Conservation (phyloP, 1,284 basidiomycete genomes). For the Volvariella surrecta region DNA sequence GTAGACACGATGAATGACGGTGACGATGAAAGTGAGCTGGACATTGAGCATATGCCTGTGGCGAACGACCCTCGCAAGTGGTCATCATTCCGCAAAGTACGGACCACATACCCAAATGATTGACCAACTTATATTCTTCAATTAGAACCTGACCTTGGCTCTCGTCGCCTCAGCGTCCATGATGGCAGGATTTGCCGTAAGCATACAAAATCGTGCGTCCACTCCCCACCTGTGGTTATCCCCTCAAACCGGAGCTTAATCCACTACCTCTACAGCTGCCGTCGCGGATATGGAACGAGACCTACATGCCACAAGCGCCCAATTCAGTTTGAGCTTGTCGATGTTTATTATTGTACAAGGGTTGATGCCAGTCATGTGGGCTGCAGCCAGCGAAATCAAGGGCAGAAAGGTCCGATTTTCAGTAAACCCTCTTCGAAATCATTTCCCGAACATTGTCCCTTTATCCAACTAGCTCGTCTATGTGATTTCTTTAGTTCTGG, state of each 20-base stretch:
- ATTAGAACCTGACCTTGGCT: constrained; percentile 46
- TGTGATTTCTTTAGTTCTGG: constrained; percentile 50
- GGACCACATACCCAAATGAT: constrained; percentile 27
- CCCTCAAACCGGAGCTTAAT: constrained; percentile 62
- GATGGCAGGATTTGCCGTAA: constrained; percentile 61
- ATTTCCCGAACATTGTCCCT: too few relatives aligned
- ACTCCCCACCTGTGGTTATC: constrained; percentile 59
- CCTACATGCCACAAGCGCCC: constrained; percentile 53
- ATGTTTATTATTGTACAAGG: constrained; percentile 81
- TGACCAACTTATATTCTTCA: constrained; percentile 46
- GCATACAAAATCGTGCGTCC: constrained; percentile 64
- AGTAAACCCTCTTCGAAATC: too few relatives aligned
- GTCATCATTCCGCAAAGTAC: constrained; percentile 59
- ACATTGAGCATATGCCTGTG: constrained; percentile 44
- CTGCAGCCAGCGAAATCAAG: constrained; percentile 67
- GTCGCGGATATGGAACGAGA: constrained; percentile 60
- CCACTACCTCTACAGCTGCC: constrained; percentile 47
- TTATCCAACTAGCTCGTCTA: constrained; percentile 47
- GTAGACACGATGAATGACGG: not conserved
- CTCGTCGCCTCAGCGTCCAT: constrained; percentile 58
- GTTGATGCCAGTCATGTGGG: constrained; percentile 61
- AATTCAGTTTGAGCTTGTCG: constrained; percentile 70
- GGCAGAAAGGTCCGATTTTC: constrained; percentile 57
- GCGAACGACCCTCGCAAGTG: constrained; percentile 74
- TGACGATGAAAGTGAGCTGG: constrained; percentile 9